These are phyloP conservation scores for Astrothelium macrocarpum DNA, from an alignment of 495 filamentous ascomycete species.

Conservation along the genomic window DNA sequence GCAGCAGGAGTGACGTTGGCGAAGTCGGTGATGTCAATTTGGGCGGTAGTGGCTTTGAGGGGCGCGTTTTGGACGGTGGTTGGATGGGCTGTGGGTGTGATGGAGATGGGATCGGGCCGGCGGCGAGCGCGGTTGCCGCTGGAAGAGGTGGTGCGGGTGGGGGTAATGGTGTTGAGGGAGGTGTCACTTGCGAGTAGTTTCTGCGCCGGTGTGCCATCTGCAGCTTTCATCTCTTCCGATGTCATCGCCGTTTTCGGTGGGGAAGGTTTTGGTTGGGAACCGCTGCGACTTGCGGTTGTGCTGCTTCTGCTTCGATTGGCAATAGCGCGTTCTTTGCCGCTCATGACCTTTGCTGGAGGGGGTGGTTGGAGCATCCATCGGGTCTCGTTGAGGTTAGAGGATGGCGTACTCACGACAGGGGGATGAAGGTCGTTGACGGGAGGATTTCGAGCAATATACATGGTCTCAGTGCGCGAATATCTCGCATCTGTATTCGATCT, in stretches of 20 bases:
- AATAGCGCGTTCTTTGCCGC: slow-evolving; percentile 58
- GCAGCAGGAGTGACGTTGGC: background rate
- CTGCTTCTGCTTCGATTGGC: slow-evolving; percentile 40
- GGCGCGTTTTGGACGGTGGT: background rate
- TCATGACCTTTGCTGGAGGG: slow-evolving; percentile 76
- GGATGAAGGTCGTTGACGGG: slow-evolving; percentile 81
- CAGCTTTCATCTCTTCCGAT: slow-evolving; percentile 26
- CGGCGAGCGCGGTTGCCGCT: slow-evolving; percentile 11
- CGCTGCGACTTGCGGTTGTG: slow-evolving; percentile 22
- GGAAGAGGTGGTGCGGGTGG: background rate
- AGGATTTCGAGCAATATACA: slow-evolving; percentile 55
- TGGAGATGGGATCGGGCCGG: slow-evolving; percentile 1
- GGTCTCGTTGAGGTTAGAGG: slow-evolving; percentile 43
- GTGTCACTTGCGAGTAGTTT: slow-evolving; percentile 19
- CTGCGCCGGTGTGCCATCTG: slow-evolving; percentile 28
- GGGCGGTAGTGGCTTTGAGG: background rate
- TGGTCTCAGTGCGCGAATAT: slow-evolving; percentile 43
- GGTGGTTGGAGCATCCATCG: slow-evolving; percentile 86
- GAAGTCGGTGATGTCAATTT: slow-evolving; percentile 11
- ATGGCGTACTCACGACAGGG: slow-evolving; percentile 68
- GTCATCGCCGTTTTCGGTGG: slow-evolving; percentile 33
- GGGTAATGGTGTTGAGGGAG: slow-evolving; percentile 16
- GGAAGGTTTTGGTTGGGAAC: slow-evolving; percentile 22
- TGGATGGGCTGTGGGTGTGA: background rate
- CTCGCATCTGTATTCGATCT: slow-evolving; percentile 22